Evolutionary conservation across 2,329 filamentous ascomycete genomes (phyloP).

Genomic region (Elsinoe fawcettii): DNA sequence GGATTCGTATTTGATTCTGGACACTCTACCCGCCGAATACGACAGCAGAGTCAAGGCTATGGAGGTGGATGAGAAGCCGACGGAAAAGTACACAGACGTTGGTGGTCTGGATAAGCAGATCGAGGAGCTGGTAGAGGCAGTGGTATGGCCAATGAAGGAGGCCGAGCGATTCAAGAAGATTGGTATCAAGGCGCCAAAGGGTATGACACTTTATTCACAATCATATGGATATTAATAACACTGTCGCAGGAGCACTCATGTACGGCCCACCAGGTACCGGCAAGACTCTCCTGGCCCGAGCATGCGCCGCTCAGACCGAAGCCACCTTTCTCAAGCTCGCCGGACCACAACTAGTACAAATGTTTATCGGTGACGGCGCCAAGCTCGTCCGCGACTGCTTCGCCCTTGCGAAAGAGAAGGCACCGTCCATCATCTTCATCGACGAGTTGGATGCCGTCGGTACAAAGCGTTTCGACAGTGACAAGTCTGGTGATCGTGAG

Average conservation of each 20-base stretch:
- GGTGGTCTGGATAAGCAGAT: constrained; percentile 98
- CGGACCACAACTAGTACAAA: constrained; percentile 94
- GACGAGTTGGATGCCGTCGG: constrained; percentile 98
- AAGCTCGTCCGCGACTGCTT: constrained; percentile 98
- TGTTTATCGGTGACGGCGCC: constrained; percentile 98
- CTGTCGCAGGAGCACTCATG: constrained; percentile 75
- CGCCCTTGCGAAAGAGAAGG: constrained; percentile 95
- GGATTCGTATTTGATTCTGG: constrained; percentile 94
- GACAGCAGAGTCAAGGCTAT: constrained; percentile 99
- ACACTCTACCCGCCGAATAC: constrained; percentile 94
- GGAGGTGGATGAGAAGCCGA: constrained; percentile 99
- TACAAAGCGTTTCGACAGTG: constrained; percentile 96
- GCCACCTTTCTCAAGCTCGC: constrained; percentile 98
- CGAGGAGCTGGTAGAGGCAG: constrained; percentile 94
- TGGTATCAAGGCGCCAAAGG: constrained; percentile 98
- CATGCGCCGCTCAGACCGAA: constrained; percentile 94
- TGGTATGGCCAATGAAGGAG: constrained; percentile 99
- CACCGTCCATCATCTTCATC: constrained; percentile 98
- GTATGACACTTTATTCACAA: constrained; percentile 42
- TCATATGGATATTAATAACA: background rate
- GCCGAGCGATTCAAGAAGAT: constrained; percentile 99
- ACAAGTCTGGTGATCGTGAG: constrained; percentile 95
- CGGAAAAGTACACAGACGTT: constrained; percentile 97
- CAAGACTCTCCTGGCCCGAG: constrained; percentile 86
- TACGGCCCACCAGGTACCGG: constrained; percentile 89